A percentile compares a stretch with the other conserved stretches of the same genome.
phyloP scores from a whole-genome alignment of 257 asterid genomes.

The Nicotiana paniculata region DNA sequence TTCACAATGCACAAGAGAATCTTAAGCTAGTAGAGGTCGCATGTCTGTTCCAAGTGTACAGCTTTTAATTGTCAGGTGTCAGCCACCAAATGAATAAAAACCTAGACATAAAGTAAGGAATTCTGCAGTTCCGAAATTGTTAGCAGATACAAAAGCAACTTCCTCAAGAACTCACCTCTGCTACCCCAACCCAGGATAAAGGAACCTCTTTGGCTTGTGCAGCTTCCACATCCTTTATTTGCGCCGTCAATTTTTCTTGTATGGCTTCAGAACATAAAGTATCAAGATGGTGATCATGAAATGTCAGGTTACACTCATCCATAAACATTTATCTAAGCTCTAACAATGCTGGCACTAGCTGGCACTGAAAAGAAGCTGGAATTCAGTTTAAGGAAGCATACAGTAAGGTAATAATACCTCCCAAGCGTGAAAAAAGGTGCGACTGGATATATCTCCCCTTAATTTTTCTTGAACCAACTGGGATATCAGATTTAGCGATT shows the following conservation, averaged over 20 bases:
- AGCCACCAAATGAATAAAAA: background rate
- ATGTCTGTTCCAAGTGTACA: background rate
- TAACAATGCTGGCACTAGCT: background rate
- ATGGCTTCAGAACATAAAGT: constrained; percentile 44
- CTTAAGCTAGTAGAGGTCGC: background rate
- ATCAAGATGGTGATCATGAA: constrained; percentile 7
- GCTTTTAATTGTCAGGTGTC: background rate
- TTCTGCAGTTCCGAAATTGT: background rate
- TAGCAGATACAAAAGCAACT: background rate
- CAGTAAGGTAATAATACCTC: constrained; percentile 37
- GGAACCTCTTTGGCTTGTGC: constrained; percentile 60
- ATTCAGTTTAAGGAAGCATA: background rate
- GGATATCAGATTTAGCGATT: constrained; percentile 52
- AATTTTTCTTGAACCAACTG: constrained; percentile 75
- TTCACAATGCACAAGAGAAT: background rate
- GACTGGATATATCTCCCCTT: constrained; percentile 83
- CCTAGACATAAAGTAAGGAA: background rate
- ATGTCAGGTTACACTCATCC: background rate
- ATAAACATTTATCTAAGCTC: background rate
- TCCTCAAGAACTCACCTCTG: constrained; percentile 57
- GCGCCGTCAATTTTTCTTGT: constrained; percentile 57
- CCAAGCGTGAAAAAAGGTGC: constrained; percentile 57
- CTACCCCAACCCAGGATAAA: constrained; percentile 75
- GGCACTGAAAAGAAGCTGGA: background rate
- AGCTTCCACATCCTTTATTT: constrained; percentile 66